phyloP scores from a whole-genome alignment of 2,329 filamentous ascomycete species.

The Stemphylium lycopersici region DNA sequence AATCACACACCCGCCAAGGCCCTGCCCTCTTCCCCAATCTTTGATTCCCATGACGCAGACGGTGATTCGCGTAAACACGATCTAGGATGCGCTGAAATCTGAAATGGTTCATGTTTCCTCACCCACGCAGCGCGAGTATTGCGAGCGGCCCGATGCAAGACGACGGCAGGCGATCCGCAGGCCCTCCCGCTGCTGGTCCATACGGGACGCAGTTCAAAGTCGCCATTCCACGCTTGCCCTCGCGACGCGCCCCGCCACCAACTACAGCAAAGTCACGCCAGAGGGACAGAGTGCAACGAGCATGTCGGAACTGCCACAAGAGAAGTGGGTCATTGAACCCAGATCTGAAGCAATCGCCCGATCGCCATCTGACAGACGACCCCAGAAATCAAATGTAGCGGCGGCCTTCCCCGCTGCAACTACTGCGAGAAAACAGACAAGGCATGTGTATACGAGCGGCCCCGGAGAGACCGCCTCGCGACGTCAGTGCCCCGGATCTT shows the following conservation, averaged over 20 bases:
- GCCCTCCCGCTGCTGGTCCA: not conserved
- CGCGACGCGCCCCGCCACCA: constrained; percentile 10
- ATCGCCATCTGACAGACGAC: not conserved
- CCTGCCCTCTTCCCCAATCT: not conserved
- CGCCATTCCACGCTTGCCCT: constrained; percentile 13
- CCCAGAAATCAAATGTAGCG: constrained; percentile 45
- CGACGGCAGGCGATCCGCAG: constrained; percentile 2
- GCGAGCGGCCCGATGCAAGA: constrained; percentile 13
- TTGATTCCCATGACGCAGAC: constrained; percentile 7
- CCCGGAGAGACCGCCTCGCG: constrained; percentile 37
- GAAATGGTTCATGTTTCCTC: constrained; percentile 1
- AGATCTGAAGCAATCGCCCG: not conserved
- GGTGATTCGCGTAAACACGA: not conserved
- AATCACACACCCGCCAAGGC: constrained; percentile 10
- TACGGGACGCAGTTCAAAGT: constrained; percentile 9
- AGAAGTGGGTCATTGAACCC: constrained; percentile 14
- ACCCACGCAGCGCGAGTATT: not conserved
- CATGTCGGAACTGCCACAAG: constrained; percentile 23
- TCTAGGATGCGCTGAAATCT: not conserved
- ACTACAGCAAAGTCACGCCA: constrained; percentile 8
- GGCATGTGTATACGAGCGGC: constrained; percentile 37
- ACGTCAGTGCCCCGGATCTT: constrained; percentile 18
- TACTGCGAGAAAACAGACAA: constrained; percentile 36
- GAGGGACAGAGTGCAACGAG: constrained; percentile 14
- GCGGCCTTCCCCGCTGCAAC: constrained; percentile 36